Evolutionary conservation across 208 protist genomes (phyloP), one percentile per base, ranked within the genome.

Genomic region (Porcisia hertigi): DNA sequence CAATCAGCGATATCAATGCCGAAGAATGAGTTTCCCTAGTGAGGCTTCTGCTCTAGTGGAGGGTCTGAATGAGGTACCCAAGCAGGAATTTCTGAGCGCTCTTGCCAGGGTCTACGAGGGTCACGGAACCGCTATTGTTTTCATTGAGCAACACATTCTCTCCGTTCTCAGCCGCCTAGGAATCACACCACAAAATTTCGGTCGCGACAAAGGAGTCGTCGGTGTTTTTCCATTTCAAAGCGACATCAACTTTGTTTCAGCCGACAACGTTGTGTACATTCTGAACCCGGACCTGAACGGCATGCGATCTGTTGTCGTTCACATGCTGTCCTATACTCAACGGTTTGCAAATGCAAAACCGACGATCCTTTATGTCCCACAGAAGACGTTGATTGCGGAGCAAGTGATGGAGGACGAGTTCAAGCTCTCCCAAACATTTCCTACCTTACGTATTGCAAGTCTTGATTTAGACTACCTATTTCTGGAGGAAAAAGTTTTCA

Each of bases 381-480:
- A 91, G 60, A 92, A 91, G 63, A 85, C 91, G 45, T 63, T 97
- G 25, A 87, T 97, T 73, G 70, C 88, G 36, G 87, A 91, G 72
- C 87, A 97, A 25, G 77, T 93, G 41, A 70, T 97, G 36, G 81
- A 88, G 69, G 83, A 91, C 11, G 89, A 95, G 77, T 90, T 88
- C 70, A 91, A 92, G 71, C 73, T 92, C 36, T 84, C 79, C n/a
- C 75, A 87, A 8, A 82, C 66, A n/a, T 82, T 91, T 76, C 86
- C 90, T 2, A 65, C 49, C 52, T 67, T 97, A 45, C 73, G 76
- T n/a, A 82, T 95, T 41, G 71, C 79, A 20, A 85, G 87, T 14
- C 75, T 97, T 41, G 93, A 98, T 69, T 74, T 96, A 25, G 95
- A 97, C 75, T 72, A 96, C n/a, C 60, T 96, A 41, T 83, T 84